These are phyloP conservation scores for Sphaerulina vaccinii DNA, from an alignment of 2,329 filamentous ascomycete species.

Conservation along the genomic window DNA sequence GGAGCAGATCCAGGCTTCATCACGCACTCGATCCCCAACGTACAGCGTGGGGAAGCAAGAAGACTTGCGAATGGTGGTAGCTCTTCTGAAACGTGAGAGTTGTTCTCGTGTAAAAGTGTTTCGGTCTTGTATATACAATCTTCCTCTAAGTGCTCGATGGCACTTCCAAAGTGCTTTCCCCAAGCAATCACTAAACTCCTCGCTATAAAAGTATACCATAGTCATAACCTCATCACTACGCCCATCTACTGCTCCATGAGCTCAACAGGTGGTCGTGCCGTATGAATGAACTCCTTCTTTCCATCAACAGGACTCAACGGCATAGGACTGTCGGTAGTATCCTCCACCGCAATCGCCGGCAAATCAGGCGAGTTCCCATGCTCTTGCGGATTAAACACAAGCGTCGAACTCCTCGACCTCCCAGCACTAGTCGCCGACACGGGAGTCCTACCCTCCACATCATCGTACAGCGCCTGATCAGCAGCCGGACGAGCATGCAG, in stretches of 20 bases:
- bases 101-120: too few relatives aligned
- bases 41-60: too few relatives aligned
- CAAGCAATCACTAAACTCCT: neutral
- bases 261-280: slow-evolving; percentile 56
- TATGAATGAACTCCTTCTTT: slow-evolving; percentile 51
- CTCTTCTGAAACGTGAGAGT: too few relatives aligned
- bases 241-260: slow-evolving; percentile 47
- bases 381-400: slow-evolving; percentile 63
- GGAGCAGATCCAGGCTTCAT: too few relatives aligned
- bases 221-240: neutral
- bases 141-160: too few relatives aligned
- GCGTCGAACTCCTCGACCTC: slow-evolving; percentile 52
- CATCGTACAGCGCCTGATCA: slow-evolving; percentile 31
- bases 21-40: too few relatives aligned
- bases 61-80: too few relatives aligned
- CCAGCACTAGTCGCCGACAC: slow-evolving; percentile 29
- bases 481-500: slow-evolving; percentile 47
- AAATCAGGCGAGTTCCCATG: slow-evolving; percentile 60
- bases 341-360: slow-evolving; percentile 64
- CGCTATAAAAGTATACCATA: slow-evolving; percentile 2
- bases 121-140: too few relatives aligned
- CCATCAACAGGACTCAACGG: slow-evolving; percentile 51
- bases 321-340: slow-evolving; percentile 53
- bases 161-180: neutral
- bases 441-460: slow-evolving; percentile 23